Conservation (phyloP, 495 filamentous ascomycete species). For the Xylaria venustula region DNA sequence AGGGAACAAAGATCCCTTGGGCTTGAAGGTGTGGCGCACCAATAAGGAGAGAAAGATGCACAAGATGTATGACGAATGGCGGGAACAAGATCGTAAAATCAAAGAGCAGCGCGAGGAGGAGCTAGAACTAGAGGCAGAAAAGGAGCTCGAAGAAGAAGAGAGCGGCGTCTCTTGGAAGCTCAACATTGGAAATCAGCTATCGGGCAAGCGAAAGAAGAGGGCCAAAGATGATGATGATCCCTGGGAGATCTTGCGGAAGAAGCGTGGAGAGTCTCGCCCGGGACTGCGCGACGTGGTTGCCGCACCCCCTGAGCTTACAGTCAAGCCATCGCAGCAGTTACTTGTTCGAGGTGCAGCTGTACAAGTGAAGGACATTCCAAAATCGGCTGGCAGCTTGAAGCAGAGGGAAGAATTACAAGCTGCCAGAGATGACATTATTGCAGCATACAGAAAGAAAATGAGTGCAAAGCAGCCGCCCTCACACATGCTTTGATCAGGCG, state of each 20-base stretch:
- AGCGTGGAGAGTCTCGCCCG: slow-evolving; percentile 56
- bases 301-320: slow-evolving; percentile 76
- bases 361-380: slow-evolving; percentile 72
- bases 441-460: slow-evolving; percentile 81
- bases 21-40: slow-evolving; percentile 59
- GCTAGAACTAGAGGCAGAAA: slow-evolving; percentile 62
- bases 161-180: slow-evolving; percentile 57
- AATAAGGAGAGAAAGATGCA: slow-evolving; percentile 82
- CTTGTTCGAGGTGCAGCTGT: slow-evolving; percentile 69
- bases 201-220: slow-evolving; percentile 53
- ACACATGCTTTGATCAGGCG: neutral
- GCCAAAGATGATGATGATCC: slow-evolving; percentile 62
- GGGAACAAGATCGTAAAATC: slow-evolving; percentile 59
- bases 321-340: slow-evolving; percentile 63
- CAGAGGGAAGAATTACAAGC: slow-evolving; percentile 77
- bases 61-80: slow-evolving; percentile 77
- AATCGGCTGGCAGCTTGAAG: slow-evolving; percentile 73
- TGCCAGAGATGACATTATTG: slow-evolving; percentile 73
- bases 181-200: slow-evolving; percentile 30
- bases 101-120: slow-evolving; percentile 60
- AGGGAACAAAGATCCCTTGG: slow-evolving; percentile 50
- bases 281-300: slow-evolving; percentile 75
- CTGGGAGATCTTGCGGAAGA: slow-evolving; percentile 70
- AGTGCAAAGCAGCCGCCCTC: slow-evolving; percentile 50
- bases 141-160: slow-evolving; percentile 60